phyloP scores from a whole-genome alignment of 2,329 filamentous ascomycete species.

The Magnaporthales sp. region DNA sequence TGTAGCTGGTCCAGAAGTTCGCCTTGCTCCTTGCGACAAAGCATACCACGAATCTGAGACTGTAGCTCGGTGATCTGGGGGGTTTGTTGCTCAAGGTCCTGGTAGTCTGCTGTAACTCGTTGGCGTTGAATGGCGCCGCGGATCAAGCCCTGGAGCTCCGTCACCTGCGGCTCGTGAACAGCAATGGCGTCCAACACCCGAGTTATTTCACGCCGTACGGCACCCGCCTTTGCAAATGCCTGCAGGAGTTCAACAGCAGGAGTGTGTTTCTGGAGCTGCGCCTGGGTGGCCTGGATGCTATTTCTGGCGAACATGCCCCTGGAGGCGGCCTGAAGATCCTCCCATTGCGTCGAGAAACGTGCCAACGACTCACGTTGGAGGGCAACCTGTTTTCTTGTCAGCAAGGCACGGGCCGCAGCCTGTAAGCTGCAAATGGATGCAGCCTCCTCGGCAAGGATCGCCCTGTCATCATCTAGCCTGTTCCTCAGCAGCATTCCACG shows the following conservation, averaged over 20 bases:
- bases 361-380: slow-evolving; percentile 42
- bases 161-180: slow-evolving; percentile 33
- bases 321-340: slow-evolving; percentile 34
- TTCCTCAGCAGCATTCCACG: slow-evolving; percentile 58
- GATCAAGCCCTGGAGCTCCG: slow-evolving; percentile 47
- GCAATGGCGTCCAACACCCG: slow-evolving; percentile 38
- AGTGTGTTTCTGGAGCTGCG: slow-evolving; percentile 37
- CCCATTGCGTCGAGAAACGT: slow-evolving; percentile 39
- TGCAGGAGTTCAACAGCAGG: slow-evolving; percentile 39
- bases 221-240: slow-evolving; percentile 42
- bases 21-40: slow-evolving; percentile 51
- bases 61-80: slow-evolving; percentile 55
- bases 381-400: slow-evolving; percentile 46
- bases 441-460: slow-evolving; percentile 41
- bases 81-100: slow-evolving; percentile 49
- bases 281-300: slow-evolving; percentile 32
- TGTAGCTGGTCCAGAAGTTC: slow-evolving; percentile 62
- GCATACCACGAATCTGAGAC: slow-evolving; percentile 54
- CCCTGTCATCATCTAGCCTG: slow-evolving; percentile 43
- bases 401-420: slow-evolving; percentile 54
- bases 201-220: slow-evolving; percentile 41
- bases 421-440: slow-evolving; percentile 49
- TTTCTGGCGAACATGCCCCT: slow-evolving; percentile 41
- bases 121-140: slow-evolving; percentile 54
- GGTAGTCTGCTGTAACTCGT: slow-evolving; percentile 36